Conservation (phyloP, 169 alveolate genomes). For the Eimeria tenella region DNA sequence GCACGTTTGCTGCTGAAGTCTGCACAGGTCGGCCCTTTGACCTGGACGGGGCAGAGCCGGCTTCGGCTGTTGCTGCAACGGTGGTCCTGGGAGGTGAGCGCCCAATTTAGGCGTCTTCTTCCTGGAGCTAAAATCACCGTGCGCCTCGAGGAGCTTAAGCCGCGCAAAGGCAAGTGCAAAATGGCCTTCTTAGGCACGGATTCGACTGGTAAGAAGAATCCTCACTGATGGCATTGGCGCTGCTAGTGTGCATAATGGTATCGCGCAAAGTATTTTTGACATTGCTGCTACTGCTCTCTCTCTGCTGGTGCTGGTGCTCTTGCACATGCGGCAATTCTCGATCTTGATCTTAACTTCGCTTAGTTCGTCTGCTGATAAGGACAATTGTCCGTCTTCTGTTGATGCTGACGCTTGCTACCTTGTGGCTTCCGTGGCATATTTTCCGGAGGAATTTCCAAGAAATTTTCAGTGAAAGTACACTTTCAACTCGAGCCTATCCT, state of each 20-base stretch:
- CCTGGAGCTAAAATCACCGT: slow-evolving; percentile 35
- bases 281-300: background rate
- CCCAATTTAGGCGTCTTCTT: slow-evolving; percentile 26
- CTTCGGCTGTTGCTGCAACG: slow-evolving; percentile 59
- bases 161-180: slow-evolving; percentile 58
- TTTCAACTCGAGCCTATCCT: no score
- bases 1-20: background rate
- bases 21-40: slow-evolving; percentile 43
- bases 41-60: slow-evolving; percentile 41
- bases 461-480: no score
- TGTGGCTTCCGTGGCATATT: no score
- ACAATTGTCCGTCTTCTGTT: no score
- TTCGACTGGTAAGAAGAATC: background rate
- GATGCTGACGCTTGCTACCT: no score
- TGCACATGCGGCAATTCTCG: no score
- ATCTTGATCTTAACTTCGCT: no score
- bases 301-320: background rate
- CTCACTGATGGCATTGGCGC: background rate
- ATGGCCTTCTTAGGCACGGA: slow-evolving; percentile 46
- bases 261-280: background rate
- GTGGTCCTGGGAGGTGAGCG: slow-evolving; percentile 12
- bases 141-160: slow-evolving; percentile 32
- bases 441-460: no score
- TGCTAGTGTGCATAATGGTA: background rate
- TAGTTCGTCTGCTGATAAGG: no score